Percentiles rank a stretch among this genome's conserved stretches.
phyloP scores from a whole-genome alignment of 345 rosid species.

The Salix udensis region DNA sequence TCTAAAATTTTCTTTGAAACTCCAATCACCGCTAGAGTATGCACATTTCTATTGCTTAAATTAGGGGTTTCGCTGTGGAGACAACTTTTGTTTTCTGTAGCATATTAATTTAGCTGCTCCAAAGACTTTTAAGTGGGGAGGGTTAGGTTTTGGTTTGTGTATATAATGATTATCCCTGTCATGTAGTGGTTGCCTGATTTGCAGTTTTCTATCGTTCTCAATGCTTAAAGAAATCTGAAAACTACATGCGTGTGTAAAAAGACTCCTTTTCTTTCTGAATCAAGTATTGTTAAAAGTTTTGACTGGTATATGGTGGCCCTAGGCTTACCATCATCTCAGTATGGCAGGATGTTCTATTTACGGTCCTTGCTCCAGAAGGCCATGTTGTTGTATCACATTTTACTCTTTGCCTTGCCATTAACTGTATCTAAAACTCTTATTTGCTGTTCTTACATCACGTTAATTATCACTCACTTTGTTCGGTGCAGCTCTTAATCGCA shows the following conservation, averaged over 20 bases:
- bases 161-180: neutral
- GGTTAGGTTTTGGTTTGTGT: neutral
- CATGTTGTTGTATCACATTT: neutral
- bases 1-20: neutral
- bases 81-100: neutral
- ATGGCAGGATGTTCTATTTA: neutral
- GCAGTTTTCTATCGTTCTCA: neutral
- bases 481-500: neutral
- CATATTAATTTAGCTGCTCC: neutral
- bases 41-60: neutral
- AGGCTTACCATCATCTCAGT: neutral
- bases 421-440: neutral
- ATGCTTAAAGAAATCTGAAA: neutral
- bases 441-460: neutral
- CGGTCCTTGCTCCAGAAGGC: neutral
- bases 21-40: neutral
- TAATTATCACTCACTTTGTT: neutral
- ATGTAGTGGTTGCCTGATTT: neutral
- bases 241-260: neutral
- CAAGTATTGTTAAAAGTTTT: neutral
- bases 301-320: neutral
- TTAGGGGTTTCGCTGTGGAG: neutral
- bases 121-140: neutral
- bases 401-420: constrained; percentile 1
- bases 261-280: neutral